These are phyloP conservation scores for Thuja plicata DNA, from an alignment of 83 land plant genomes.

Conservation along the genomic window DNA sequence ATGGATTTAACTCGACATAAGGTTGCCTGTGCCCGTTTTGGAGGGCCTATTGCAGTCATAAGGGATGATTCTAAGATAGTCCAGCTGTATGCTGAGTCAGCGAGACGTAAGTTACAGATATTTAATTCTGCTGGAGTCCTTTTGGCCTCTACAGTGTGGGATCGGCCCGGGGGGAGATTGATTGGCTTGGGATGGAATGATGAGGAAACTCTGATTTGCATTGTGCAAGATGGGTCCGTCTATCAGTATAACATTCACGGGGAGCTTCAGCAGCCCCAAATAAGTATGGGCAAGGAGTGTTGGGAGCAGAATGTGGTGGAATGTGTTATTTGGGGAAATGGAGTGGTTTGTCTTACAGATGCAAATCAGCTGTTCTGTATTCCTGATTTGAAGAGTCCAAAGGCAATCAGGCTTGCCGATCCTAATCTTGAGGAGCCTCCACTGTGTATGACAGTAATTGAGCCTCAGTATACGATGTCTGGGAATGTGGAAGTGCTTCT, in stretches of 20 bases:
- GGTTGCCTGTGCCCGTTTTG: slow-evolving; percentile 92
- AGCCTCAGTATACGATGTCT: slow-evolving; percentile 75
- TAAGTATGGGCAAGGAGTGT: slow-evolving; percentile 78
- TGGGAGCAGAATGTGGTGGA: slow-evolving; percentile 83
- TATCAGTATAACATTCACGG: slow-evolving; percentile 75
- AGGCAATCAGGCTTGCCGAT: slow-evolving; percentile 62
- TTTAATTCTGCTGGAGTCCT: slow-evolving; percentile 79
- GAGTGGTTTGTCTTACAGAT: slow-evolving; percentile 89
- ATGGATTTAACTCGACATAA: slow-evolving; percentile 88
- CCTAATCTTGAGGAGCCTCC: slow-evolving; percentile 73
- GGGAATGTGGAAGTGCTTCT: slow-evolving; percentile 87
- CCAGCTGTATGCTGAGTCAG: slow-evolving; percentile 93
- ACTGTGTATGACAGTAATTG: slow-evolving; percentile 80
- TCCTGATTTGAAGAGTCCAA: slow-evolving; percentile 70
- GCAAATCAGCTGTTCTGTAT: slow-evolving; percentile 58
- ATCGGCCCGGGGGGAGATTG: slow-evolving; percentile 91
- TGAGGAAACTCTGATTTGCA: slow-evolving; percentile 71
- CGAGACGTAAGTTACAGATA: slow-evolving; percentile 84
- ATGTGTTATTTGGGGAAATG: slow-evolving; percentile 89
- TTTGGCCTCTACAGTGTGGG: slow-evolving; percentile 82
- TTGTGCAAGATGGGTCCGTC: slow-evolving; percentile 90
- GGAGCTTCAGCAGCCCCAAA: slow-evolving; percentile 53
- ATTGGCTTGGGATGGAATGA: slow-evolving; percentile 93
- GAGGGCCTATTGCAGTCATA: slow-evolving; percentile 95
- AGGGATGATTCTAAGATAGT: slow-evolving; percentile 98